Evolutionary conservation across 768 basidiomycete genomes (phyloP).

Genomic region (Cystobasidium ongulense): DNA sequence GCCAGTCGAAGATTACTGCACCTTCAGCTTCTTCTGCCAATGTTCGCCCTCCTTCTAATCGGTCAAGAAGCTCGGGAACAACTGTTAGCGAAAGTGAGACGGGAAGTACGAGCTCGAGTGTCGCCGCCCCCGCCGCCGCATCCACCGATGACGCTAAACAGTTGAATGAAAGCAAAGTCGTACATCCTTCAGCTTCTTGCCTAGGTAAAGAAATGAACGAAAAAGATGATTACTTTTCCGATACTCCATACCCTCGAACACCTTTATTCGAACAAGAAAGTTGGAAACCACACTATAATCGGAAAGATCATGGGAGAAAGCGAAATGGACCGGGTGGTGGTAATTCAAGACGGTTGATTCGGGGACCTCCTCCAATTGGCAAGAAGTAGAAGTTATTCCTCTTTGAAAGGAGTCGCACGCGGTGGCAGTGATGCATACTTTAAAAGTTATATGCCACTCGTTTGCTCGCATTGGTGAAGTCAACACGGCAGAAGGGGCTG

Average conservation of each 20-base stretch:
- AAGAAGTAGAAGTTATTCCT: neutral
- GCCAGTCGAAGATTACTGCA: neutral
- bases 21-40: neutral
- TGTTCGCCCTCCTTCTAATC: neutral
- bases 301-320: slow-evolving; percentile 4
- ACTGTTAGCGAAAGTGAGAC: neutral
- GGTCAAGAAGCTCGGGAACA: neutral
- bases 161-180: neutral
- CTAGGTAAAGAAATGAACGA: neutral
- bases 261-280: slow-evolving; percentile 7
- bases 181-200: neutral
- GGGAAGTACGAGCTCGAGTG: neutral
- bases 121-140: neutral
- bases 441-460: too few species aligned
- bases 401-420: too few species aligned
- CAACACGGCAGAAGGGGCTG: too few species aligned
- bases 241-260: slow-evolving; percentile 4
- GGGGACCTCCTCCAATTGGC: neutral
- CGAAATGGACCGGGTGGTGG: slow-evolving; percentile 6
- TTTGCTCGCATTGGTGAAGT: too few species aligned
- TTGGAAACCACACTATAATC: slow-evolving; percentile 17
- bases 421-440: too few species aligned
- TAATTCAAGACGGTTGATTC: neutral
- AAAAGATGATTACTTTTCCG: neutral
- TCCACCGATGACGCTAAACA: neutral